These are phyloP conservation scores for Ceratobasidium sp. DNA, from an alignment of 1,284 basidiomycete genomes.

Conservation along the genomic window DNA sequence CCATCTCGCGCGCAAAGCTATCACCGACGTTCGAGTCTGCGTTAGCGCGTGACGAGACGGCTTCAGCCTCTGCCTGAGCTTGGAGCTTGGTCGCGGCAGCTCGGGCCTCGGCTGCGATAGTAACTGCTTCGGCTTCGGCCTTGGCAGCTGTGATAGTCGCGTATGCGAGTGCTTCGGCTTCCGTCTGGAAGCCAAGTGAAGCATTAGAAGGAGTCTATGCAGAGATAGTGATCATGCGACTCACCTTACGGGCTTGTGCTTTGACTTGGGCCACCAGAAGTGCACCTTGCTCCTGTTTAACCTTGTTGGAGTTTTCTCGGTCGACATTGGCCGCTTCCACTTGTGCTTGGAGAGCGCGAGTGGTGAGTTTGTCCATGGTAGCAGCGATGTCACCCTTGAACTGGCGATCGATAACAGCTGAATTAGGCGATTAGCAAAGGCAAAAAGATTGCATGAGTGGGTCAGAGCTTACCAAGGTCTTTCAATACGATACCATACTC, in stretches of 20 bases:
- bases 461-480: constrained; percentile 67
- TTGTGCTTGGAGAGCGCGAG: constrained; percentile 80
- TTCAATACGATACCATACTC: constrained; percentile 83
- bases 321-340: constrained; percentile 87
- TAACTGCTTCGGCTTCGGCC: constrained; percentile 73
- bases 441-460: not conserved
- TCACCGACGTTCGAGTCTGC: constrained; percentile 71
- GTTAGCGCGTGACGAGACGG: constrained; percentile 68
- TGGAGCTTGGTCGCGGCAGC: constrained; percentile 75
- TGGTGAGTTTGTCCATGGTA: constrained; percentile 85
- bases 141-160: constrained; percentile 75
- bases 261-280: constrained; percentile 79
- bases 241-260: constrained; percentile 70
- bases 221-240: constrained; percentile 40
- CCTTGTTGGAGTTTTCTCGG: constrained; percentile 83
- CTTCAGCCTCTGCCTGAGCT: constrained; percentile 78
- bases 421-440: not conserved
- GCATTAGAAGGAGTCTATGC: not conserved
- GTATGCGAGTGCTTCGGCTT: constrained; percentile 79
- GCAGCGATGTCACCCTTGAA: constrained; percentile 83
- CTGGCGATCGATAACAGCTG: constrained; percentile 82
- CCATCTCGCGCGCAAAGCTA: constrained; percentile 79
- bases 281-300: constrained; percentile 82
- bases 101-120: constrained; percentile 77
- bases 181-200: constrained; percentile 58